A percentile compares a stretch with the other conserved stretches of the same genome.
These are phyloP conservation scores for Colletotrichum eremochloae DNA, from an alignment of 2,329 filamentous ascomycete species.

Conservation along the genomic window DNA sequence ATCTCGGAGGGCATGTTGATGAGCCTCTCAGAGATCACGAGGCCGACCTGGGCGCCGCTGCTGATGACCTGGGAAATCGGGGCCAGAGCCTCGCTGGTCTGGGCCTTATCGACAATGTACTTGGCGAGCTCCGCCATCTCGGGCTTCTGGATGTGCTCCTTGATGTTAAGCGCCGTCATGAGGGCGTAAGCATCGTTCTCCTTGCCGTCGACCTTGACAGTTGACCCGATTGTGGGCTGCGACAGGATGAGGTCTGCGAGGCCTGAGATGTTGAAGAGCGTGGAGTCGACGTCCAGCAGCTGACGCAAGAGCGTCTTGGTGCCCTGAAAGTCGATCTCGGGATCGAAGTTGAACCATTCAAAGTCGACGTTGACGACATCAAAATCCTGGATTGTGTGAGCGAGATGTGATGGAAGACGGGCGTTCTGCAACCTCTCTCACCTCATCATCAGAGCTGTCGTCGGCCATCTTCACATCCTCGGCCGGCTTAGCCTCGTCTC, in stretches of 20 bases:
- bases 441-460: slow-evolving; percentile 68
- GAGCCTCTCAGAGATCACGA: slow-evolving; percentile 91
- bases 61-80: slow-evolving; percentile 69
- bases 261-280: slow-evolving; percentile 87
- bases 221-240: slow-evolving; percentile 90
- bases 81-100: slow-evolving; percentile 67
- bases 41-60: slow-evolving; percentile 73
- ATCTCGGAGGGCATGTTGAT: slow-evolving; percentile 98
- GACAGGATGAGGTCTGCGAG: slow-evolving; percentile 88
- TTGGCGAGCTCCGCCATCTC: slow-evolving; percentile 77
- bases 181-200: slow-evolving; percentile 94
- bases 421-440: slow-evolving; percentile 46
- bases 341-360: slow-evolving; percentile 97
- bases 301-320: slow-evolving; percentile 91
- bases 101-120: slow-evolving; percentile 75
- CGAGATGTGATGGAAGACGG: slow-evolving; percentile 27
- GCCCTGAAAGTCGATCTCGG: slow-evolving; percentile 93
- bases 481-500: slow-evolving; percentile 61
- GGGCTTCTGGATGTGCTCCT: slow-evolving; percentile 81
- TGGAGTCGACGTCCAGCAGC: slow-evolving; percentile 89
- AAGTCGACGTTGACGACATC: slow-evolving; percentile 97
- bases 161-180: slow-evolving; percentile 86
- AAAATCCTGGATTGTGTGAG: slow-evolving; percentile 73
- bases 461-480: slow-evolving; percentile 64
- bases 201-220: slow-evolving; percentile 96